Evolutionary conservation across 345 rosid genomes (phyloP).

Genomic region (Acer saccharum): DNA sequence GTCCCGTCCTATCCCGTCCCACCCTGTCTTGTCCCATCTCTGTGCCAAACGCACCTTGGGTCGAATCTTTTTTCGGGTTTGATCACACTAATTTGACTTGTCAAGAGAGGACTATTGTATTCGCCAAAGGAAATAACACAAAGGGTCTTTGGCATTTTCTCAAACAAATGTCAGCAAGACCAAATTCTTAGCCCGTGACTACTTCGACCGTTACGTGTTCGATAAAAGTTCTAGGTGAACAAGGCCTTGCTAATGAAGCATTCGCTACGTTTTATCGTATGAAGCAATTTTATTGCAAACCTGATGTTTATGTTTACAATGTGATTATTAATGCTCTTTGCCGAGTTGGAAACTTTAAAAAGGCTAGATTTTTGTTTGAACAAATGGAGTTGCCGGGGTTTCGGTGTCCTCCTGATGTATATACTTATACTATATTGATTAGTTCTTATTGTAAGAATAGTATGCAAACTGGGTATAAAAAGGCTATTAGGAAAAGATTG

Average conservation of each 20-base stretch:
- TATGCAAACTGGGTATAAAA: constrained; percentile 80
- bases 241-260: constrained; percentile 78
- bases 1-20: no score
- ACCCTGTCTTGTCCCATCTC: no score
- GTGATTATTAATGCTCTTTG: constrained; percentile 72
- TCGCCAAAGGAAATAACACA: constrained; percentile 60
- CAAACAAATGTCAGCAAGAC: constrained; percentile 48
- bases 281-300: constrained; percentile 74
- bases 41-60: constrained; percentile 26
- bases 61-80: constrained; percentile 50
- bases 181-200: constrained; percentile 34
- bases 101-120: constrained; percentile 68
- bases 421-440: constrained; percentile 60
- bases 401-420: constrained; percentile 65
- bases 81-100: constrained; percentile 64
- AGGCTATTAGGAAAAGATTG: constrained; percentile 75
- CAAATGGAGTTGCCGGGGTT: constrained; percentile 91
- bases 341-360: constrained; percentile 74
- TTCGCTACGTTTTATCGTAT: constrained; percentile 65
- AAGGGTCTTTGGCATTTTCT: constrained; percentile 68
- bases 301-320: constrained; percentile 78
- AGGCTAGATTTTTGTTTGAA: constrained; percentile 69
- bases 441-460: constrained; percentile 73
- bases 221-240: constrained; percentile 92
- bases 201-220: constrained; percentile 68